Conservation (phyloP, 306 rosid genomes). For the Morella rubra region DNA sequence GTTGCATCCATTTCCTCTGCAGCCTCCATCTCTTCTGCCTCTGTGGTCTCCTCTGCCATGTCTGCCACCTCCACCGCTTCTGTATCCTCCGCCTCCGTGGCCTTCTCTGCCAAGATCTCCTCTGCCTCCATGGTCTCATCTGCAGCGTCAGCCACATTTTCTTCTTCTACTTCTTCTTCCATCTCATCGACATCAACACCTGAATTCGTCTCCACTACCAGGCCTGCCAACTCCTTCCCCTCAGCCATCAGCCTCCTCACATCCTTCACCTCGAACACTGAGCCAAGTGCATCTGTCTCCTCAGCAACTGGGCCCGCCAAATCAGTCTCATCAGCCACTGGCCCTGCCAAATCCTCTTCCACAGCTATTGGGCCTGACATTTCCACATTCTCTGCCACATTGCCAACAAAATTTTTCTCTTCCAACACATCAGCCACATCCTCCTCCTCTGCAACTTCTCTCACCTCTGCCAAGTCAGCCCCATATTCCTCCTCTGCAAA, state of each 20-base stretch:
- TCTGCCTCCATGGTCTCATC: slow-evolving; percentile 34
- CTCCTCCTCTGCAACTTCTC: not conserved
- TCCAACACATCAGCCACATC: slow-evolving; percentile 4
- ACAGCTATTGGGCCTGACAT: not conserved
- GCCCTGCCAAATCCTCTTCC: slow-evolving; percentile 3
- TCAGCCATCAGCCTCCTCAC: not conserved
- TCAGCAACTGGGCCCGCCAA: not conserved
- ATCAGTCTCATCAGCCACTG: not conserved
- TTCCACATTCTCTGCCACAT: not conserved
- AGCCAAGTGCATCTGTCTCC: slow-evolving; percentile 1
- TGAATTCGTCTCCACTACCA: slow-evolving; percentile 6
- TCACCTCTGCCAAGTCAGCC: not conserved
- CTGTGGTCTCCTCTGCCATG: slow-evolving; percentile 35
- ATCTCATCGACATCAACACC: slow-evolving; percentile 17
- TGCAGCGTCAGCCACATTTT: slow-evolving; percentile 4
- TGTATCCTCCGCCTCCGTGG: slow-evolving; percentile 18
- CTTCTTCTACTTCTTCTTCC: not conserved
- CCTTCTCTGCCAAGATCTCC: slow-evolving; percentile 26
- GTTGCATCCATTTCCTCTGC: slow-evolving; percentile 47
- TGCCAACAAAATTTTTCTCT: not conserved
- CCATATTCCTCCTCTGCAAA: not conserved
- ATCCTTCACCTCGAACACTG: not conserved
- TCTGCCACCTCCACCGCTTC: slow-evolving; percentile 29
- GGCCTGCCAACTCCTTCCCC: not conserved
- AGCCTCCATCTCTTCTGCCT: slow-evolving; percentile 36